phyloP scores from a whole-genome alignment of 306 rosid species.

The Vigna reflexopilosa region DNA sequence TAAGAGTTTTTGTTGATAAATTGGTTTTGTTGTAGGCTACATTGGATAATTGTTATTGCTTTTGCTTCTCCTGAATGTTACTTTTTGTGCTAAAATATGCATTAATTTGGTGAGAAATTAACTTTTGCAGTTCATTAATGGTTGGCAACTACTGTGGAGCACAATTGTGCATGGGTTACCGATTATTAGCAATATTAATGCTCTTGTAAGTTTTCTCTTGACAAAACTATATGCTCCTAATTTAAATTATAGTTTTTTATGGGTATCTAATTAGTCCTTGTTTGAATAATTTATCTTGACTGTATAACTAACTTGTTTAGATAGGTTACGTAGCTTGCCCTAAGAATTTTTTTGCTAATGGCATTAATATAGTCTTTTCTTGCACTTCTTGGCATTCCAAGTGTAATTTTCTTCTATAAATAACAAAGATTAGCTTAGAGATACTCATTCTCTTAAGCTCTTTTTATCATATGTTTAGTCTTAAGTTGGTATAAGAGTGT shows the following conservation, averaged over 20 bases:
- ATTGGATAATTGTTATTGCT: slow-evolving; percentile 25
- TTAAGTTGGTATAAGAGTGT: no score
- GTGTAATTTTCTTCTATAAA: no score
- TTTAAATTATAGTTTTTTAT: slow-evolving; percentile 4
- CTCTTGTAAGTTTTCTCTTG: slow-evolving; percentile 70
- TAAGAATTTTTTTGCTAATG: no score
- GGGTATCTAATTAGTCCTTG: slow-evolving; percentile 13
- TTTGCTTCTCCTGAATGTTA: not conserved
- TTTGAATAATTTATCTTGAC: no score
- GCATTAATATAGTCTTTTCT: no score
- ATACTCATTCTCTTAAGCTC: no score
- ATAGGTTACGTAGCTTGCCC: no score
- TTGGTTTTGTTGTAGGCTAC: slow-evolving; percentile 27
- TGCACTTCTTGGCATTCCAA: no score
- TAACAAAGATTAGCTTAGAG: no score
- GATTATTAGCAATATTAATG: slow-evolving; percentile 69
- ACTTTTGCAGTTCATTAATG: slow-evolving; percentile 65
- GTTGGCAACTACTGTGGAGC: slow-evolving; percentile 87
- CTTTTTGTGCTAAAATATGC: slow-evolving; percentile 13
- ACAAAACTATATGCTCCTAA: slow-evolving; percentile 15
- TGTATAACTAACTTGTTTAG: no score
- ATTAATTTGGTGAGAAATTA: slow-evolving; percentile 45
- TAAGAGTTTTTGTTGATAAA: not conserved
- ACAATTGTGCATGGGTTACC: slow-evolving; percentile 81
- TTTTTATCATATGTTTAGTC: no score